Base-by-base conservation (phyloP, 2,329 filamentous ascomycete genomes). In the Aphanoascus verrucosus region DNA sequence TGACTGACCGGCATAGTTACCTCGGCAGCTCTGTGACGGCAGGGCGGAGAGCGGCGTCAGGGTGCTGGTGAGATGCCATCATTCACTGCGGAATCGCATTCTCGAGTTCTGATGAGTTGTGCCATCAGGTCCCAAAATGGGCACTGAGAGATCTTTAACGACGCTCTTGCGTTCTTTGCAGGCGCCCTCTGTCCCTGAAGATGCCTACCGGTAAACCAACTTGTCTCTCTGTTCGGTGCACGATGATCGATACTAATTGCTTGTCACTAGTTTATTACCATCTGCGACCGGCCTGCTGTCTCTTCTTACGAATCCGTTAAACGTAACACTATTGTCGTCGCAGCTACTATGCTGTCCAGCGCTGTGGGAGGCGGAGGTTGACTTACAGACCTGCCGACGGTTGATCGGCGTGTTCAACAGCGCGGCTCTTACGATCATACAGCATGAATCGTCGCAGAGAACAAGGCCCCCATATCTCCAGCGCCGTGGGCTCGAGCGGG, bases 341-440 rank as follows among this genome's bases (percentile, higher is more conserved):
- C 80, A 83, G 56, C 65, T 83, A 1, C 73, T 84, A 5, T 74
- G 74, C 5, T 76, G 78, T 0, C 78, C 79, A 4, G 77, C 80
- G 3, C 71, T 84, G 56, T 84, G 80, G 78, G 71, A 78, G 19
- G 69, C 69, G n/a, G 74, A 75, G 2, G 71, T 79, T 57, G 76
- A 78, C 50, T 67, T 84, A 12, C 71, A 72, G 41, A 74, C 75
- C 6, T 76, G 76, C 59, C 75, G 80, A 56, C 74, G 75, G 58
- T 73, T 82, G 52, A 71, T 84, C 58, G 77, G 77, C 62, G 75
- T 82, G 51, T 84, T 83, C 66, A 81, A 83, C 62, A 75, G 78
- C 5, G 78, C 81, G 12, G 73, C 78, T 34, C 76, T 77, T 49
- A 74, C 77, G 15, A 67, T 81, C 34, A 60, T 79, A 28, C 74